Percentiles rank a stretch among this genome's conserved stretches.
These are phyloP conservation scores for Golubevia sp. DNA, from an alignment of 1,284 basidiomycete species.

Conservation along the genomic window DNA sequence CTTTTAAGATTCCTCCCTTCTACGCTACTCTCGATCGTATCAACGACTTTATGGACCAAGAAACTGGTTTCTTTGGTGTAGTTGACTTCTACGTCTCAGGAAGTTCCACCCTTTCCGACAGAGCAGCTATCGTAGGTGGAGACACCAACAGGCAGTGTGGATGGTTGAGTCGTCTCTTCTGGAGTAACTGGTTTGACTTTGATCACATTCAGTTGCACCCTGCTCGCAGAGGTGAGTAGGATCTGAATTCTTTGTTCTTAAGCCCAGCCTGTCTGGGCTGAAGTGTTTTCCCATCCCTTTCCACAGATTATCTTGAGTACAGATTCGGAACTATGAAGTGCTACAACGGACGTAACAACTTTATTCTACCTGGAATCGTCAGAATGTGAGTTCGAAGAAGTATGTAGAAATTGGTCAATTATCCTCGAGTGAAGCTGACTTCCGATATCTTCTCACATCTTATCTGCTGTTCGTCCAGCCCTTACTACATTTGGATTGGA, in stretches of 20 bases:
- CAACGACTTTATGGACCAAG: constrained; percentile 72
- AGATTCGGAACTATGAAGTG: constrained; percentile 72
- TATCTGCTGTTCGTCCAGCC: constrained; percentile 62
- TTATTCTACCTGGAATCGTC: constrained; percentile 73
- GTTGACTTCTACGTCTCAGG: constrained; percentile 81
- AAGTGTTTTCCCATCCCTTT: too few relatives aligned
- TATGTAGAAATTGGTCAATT: too few relatives aligned
- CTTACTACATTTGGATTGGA: constrained; percentile 79
- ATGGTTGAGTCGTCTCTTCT: constrained; percentile 79
- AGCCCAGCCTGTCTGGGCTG: neutral
- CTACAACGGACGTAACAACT: constrained; percentile 76
- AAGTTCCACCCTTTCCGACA: constrained; percentile 68
- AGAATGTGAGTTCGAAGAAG: constrained; percentile 66
- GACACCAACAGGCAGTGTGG: constrained; percentile 73
- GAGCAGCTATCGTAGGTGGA: constrained; percentile 68
- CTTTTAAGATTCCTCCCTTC: constrained; percentile 71
- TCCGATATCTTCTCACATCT: neutral
- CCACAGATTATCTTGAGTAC: constrained; percentile 75
- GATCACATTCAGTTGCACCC: constrained; percentile 77
- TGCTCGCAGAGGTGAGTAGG: constrained; percentile 66
- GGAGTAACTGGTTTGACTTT: constrained; percentile 70
- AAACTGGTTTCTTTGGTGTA: constrained; percentile 72
- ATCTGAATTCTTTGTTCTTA: neutral
- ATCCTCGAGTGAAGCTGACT: too few relatives aligned
- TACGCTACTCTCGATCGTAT: constrained; percentile 74